Percentiles rank a stretch among this genome's conserved stretches.
Conservation (phyloP, 2,329 filamentous ascomycete genomes). For the Periconia sp. region DNA sequence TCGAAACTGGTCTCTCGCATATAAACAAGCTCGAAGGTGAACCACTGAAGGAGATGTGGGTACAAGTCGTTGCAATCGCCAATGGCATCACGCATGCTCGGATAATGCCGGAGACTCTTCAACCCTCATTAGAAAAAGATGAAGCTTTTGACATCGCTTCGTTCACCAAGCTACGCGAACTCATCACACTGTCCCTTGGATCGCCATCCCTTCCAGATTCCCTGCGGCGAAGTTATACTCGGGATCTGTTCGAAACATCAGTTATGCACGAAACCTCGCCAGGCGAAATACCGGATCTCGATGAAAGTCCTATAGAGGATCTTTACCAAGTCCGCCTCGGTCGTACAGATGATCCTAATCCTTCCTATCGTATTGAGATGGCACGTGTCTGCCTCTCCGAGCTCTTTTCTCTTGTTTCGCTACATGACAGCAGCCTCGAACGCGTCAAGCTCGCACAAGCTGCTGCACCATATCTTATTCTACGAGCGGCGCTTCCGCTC, state of each 20-base stretch:
- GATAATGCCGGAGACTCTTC: slow-evolving; percentile 46
- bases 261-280: slow-evolving; percentile 76
- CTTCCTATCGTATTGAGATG: slow-evolving; percentile 72
- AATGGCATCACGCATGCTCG: slow-evolving; percentile 47
- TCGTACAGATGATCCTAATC: slow-evolving; percentile 71
- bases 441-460: slow-evolving; percentile 72
- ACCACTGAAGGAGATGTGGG: slow-evolving; percentile 66
- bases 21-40: slow-evolving; percentile 42
- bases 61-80: slow-evolving; percentile 49
- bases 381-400: slow-evolving; percentile 82
- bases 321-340: slow-evolving; percentile 73
- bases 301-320: slow-evolving; percentile 60
- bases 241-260: slow-evolving; percentile 80
- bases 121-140: slow-evolving; percentile 57
- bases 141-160: slow-evolving; percentile 81
- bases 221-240: slow-evolving; percentile 72
- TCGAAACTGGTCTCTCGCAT: slow-evolving; percentile 68
- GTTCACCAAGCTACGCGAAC: slow-evolving; percentile 70
- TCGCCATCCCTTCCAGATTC: slow-evolving; percentile 68
- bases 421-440: slow-evolving; percentile 50
- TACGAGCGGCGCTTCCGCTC: slow-evolving; percentile 81
- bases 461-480: slow-evolving; percentile 79
- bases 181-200: slow-evolving; percentile 78
- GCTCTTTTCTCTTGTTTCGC: slow-evolving; percentile 63
- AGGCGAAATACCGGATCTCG: slow-evolving; percentile 61